Percentiles rank a stretch among this genome's conserved stretches.
Conservation (phyloP, 129 eudicot species). For the Mikania micrantha region DNA sequence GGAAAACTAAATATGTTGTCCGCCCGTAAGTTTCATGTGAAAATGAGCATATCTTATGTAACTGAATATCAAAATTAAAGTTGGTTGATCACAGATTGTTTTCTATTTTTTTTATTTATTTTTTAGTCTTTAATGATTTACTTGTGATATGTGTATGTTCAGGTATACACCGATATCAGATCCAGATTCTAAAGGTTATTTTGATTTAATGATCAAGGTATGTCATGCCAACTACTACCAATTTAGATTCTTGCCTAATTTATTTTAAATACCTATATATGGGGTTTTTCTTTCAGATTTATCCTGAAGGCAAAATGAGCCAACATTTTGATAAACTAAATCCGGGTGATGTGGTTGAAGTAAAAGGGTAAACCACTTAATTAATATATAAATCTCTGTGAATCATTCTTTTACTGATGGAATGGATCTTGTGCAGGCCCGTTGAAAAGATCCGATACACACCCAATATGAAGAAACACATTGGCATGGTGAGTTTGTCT, state of each 20-base stretch:
- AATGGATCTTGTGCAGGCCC: constrained; percentile 58
- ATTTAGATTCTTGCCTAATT: neutral
- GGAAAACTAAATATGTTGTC: constrained; percentile 77
- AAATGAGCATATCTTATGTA: neutral
- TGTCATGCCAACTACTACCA: neutral
- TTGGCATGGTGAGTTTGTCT: constrained; percentile 78
- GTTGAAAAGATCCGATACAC: constrained; percentile 83
- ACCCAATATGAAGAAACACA: constrained; percentile 97
- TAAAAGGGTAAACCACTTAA: constrained; percentile 68
- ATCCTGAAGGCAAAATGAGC: constrained; percentile 99
- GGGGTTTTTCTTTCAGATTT: constrained; percentile 48
- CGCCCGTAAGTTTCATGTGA: constrained; percentile 76
- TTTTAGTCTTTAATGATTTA: neutral
- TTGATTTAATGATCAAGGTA: constrained; percentile 93
- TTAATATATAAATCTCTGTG: neutral
- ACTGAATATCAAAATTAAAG: neutral
- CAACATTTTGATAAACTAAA: constrained; percentile 91
- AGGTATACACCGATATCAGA: constrained; percentile 97
- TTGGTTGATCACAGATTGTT: neutral
- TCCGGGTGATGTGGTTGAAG: constrained; percentile 96
- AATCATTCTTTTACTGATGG: constrained; percentile 3
- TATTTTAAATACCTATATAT: neutral
- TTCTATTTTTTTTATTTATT: neutral
- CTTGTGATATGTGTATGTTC: constrained; percentile 21
- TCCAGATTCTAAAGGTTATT: constrained; percentile 87